Evolutionary conservation across 192 early-diverging fungal genomes (phyloP), one percentile per base, ranked within the genome.

Genomic region (Coemansia sp.): DNA sequence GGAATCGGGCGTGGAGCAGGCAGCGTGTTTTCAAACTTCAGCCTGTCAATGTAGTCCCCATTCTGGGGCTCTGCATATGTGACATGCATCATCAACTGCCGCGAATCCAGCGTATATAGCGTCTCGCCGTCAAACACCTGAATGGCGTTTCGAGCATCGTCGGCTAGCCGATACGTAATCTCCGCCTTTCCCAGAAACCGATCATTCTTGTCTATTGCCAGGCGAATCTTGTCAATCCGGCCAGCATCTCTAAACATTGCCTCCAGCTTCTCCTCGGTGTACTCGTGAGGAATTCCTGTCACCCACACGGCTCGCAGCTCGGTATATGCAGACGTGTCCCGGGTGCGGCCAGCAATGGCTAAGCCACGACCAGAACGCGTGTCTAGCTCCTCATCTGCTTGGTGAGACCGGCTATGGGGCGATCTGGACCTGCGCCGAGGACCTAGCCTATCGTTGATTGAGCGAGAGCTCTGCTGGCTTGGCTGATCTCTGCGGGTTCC

Each of bases 61-160:
- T 66, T 62, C 11, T 45, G 16, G 1, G 38, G 26, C 32, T 34
- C 54, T 40, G 74, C 71, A 15, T 66, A 71, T 9, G 56, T 54
- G 38, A 77, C 64, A 20, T 39, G 45, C 46, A 77, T 52, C 38
- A 56, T 39, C 14, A 57, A 34, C 36, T 62, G 47, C 1, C 41
- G 18, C 11, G 32, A 21, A 42, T 77, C 74, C 3, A 60, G 50
- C 11, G 63, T 53, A 37, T 71, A 77, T 6, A 77, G 60, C 16
- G 37, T 51, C 48, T 77, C 74, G 26, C 74, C 74, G 16, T 77
- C 74, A 54, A 77, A 77, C 28, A 53, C 47, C 60, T 77, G 74
- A 37, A 77, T 66, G 11, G 74, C 74, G 39, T 64, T 64, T 12
- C 74, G 74, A 10, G 74, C 74, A 36, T 71, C 63, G 4, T 77